Base-by-base conservation (phyloP, 2,329 filamentous ascomycete species). In the Pseudomassariella vexata region DNA sequence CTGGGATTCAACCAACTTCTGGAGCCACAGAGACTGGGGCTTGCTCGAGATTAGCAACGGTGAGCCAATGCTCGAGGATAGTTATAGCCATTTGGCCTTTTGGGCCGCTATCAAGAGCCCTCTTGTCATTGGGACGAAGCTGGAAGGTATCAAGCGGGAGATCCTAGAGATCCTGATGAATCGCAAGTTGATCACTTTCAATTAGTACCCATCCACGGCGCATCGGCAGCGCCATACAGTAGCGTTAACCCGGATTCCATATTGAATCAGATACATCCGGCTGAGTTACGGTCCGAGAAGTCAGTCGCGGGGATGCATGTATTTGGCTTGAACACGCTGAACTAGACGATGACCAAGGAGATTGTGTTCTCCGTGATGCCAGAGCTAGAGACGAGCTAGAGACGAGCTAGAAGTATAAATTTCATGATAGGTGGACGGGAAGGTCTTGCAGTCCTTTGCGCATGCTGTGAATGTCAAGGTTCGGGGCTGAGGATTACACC, bases 41-140 rank as follows among this genome's bases (percentile, higher is more conserved):
- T 70, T 71, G 60, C 57, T 63, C 6, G 66, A 71, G 43, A 55
- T 73, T 6, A 68, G 69, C 15, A 73, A 72, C 42, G 63, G 60
- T 0, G 50, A 64, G 15, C 48, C 73, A 26, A 68, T 62, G 0
- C 22, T 52, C 1, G 58, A 55, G 1, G 67, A 74, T 52, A 61
- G 61, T 19, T 53, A 66, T 12, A 62, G 63, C 3, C 68, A 73
- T 41, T 73, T 73, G 42, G 63, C 64, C 4, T 46, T 73, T 5
- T 74, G 70, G 70, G 65, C 63, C 0, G 57, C 58, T 2, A 60
- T 73, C 53, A 72, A 70, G 45, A 60, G 57, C 5, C 68, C 68
- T 0, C 42, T 74, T 14, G 57, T 73, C 17, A 69, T 73, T 28
- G 66, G 68, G 19, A 60, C 63, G 1, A 44, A 54, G 42, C 51